Base-by-base conservation (phyloP, 495 filamentous ascomycete genomes). In the Trichoderma erinaceum region DNA sequence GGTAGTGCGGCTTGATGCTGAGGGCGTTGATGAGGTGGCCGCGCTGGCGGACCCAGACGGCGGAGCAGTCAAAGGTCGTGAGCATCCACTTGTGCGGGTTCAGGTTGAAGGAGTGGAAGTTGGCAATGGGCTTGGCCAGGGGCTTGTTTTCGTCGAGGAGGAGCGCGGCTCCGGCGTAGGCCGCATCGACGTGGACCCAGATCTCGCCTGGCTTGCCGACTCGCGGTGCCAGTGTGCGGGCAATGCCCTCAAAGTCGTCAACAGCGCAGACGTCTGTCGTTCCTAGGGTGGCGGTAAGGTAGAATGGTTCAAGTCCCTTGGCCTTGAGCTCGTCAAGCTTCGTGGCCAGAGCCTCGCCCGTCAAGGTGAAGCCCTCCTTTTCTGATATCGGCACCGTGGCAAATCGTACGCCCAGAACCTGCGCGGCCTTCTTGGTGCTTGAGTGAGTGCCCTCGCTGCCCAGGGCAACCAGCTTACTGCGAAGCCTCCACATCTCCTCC, bases 21-120 rank as follows among this genome's bases (percentile, higher is more conserved):
- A 97, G 85, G 4, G 92, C 89, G 67, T 89, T 84, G 27, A 88
- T 90, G 32, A 99, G 83, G 73, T 92, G 87, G 29, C 79, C 79
- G 18, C 95, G 85, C 72, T 90, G 84, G 67, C 88, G 85, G 69
- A 97, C 87, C 75, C 84, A 97, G 23, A 97, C 82, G 69, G 89
- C 89, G 69, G 89, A 92, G 25, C 92, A 92, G 78, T 99, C 95
- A 73, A 99, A 97, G 78, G 96, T 97, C 52, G 92, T 92, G 16
- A 97, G 85, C 46, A 97, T 83, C 93, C 95, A 97, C 81, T 99
- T 99, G 81, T 97, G 95, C 90, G 97, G 90, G 78, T 98, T 99
- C 80, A 91, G 87, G 74, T 97, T 86, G 81, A 95, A 97, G 73
- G 88, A 92, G 78, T 97, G 92, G 68, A 97, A 92, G 1, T 80